A percentile compares a stretch with the other conserved stretches of the same genome.
Evolutionary conservation across 2,329 filamentous ascomycete species (phyloP).

Genomic region (Arthroderma sp.): DNA sequence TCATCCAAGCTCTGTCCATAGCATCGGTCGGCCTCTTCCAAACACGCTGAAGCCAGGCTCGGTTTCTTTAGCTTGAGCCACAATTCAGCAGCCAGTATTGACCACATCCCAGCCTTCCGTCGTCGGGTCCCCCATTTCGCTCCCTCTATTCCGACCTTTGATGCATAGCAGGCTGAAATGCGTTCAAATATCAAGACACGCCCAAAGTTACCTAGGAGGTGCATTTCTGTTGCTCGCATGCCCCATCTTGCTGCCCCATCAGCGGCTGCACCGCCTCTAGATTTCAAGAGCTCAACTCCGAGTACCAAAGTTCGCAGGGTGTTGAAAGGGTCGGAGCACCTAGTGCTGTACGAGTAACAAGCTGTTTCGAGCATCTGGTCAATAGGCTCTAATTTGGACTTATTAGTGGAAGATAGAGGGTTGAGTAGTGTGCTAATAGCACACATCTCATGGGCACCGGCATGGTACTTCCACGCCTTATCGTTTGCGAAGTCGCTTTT

Average conservation of each 20-base stretch:
- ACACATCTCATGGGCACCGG: slow-evolving; percentile 89
- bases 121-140: slow-evolving; percentile 57
- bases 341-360: slow-evolving; percentile 80
- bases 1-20: slow-evolving; percentile 36
- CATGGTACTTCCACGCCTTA: slow-evolving; percentile 93
- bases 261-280: slow-evolving; percentile 64
- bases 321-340: slow-evolving; percentile 66
- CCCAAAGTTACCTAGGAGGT: slow-evolving; percentile 59
- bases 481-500: slow-evolving; percentile 83
- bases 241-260: slow-evolving; percentile 85
- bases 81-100: slow-evolving; percentile 64
- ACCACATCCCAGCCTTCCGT: slow-evolving; percentile 84
- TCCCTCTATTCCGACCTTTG: slow-evolving; percentile 54
- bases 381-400: slow-evolving; percentile 64
- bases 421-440: slow-evolving; percentile 71
- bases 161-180: slow-evolving; percentile 69
- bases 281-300: slow-evolving; percentile 66
- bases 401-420: slow-evolving; percentile 57
- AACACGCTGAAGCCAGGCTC: slow-evolving; percentile 62
- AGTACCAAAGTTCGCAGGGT: slow-evolving; percentile 66
- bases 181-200: slow-evolving; percentile 77
- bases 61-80: slow-evolving; percentile 71
- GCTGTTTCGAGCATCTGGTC: slow-evolving; percentile 82
- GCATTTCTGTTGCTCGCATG: slow-evolving; percentile 63
- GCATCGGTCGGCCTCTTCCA: slow-evolving; percentile 52